A percentile compares a stretch with the other conserved stretches of the same genome.
phyloP scores from a whole-genome alignment of 352 stramenopile genomes.

The Plasmopara halstedii region DNA sequence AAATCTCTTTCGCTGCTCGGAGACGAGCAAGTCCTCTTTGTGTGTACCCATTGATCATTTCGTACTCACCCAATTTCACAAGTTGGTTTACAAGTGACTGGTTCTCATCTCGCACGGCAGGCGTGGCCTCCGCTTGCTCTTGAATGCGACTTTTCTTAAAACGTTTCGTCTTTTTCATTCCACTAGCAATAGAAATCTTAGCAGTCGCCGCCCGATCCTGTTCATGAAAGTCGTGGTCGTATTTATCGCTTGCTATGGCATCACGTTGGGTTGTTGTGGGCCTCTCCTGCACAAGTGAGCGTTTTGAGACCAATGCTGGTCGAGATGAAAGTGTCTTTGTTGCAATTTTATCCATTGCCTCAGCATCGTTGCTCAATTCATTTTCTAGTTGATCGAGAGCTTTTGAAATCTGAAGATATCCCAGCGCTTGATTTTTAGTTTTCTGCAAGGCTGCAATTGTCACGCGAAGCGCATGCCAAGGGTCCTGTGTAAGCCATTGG shows the following conservation, averaged over 20 bases:
- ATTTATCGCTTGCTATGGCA: constrained; percentile 2
- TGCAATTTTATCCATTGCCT: neutral
- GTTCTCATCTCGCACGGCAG: constrained; percentile 34
- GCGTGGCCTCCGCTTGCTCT: constrained; percentile 34
- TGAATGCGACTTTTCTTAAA: constrained; percentile 29
- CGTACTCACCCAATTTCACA: constrained; percentile 47
- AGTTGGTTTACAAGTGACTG: constrained; percentile 54
- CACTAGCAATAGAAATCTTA: constrained; percentile 21
- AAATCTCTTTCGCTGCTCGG: constrained; percentile 52
- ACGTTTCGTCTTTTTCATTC: constrained; percentile 24
- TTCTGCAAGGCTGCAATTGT: constrained; percentile 28
- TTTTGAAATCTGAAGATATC: constrained; percentile 32
- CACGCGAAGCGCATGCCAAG: constrained; percentile 35
- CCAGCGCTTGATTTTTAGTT: constrained; percentile 34
- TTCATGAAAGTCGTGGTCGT: neutral
- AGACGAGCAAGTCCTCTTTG: constrained; percentile 50
- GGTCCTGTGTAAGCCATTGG: constrained; percentile 30
- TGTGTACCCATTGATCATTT: constrained; percentile 33
- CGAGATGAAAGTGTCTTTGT: constrained; percentile 1
- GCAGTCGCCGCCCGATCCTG: neutral
- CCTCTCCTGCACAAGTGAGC: constrained; percentile 16
- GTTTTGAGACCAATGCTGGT: constrained; percentile 8
- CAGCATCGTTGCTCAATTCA: constrained; percentile 17
- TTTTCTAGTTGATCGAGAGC: constrained; percentile 31
- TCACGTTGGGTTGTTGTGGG: constrained; percentile 17